phyloP scores from a whole-genome alignment of 495 filamentous ascomycete genomes.

The Penicillium lagena region DNA sequence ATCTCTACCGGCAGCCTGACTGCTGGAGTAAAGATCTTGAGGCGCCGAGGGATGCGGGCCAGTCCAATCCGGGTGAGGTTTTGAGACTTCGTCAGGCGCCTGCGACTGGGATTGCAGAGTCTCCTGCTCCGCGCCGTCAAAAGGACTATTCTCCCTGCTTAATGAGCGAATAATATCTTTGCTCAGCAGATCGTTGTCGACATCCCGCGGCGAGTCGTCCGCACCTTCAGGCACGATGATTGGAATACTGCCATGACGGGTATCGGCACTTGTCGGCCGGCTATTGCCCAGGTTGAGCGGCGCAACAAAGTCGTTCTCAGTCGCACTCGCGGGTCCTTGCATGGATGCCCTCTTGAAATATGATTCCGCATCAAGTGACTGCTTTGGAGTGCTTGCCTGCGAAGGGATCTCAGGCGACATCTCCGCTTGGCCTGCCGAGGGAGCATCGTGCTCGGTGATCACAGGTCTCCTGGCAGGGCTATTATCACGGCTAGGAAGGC shows the following conservation, averaged over 20 bases:
- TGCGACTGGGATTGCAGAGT: constrained; percentile 14
- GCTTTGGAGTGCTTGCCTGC: constrained; percentile 1
- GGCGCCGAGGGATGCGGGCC: constrained; percentile 7
- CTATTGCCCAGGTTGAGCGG: constrained; percentile 29
- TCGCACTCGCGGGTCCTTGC: constrained; percentile 20
- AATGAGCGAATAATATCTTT: constrained; percentile 80
- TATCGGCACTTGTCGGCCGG: constrained; percentile 8
- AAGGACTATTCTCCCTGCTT: constrained; percentile 42
- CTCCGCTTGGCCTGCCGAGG: constrained; percentile 36
- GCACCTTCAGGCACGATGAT: constrained; percentile 50
- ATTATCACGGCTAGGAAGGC: constrained; percentile 54
- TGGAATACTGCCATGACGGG: constrained; percentile 26
- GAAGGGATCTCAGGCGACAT: constrained; percentile 15
- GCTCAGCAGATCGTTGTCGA: constrained; percentile 69
- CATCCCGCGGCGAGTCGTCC: constrained; percentile 49
- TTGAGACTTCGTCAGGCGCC: constrained; percentile 27
- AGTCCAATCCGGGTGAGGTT: constrained; percentile 11
- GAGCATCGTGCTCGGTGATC: constrained; percentile 36
- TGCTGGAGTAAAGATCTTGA: constrained; percentile 12
- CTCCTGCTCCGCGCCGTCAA: constrained; percentile 23
- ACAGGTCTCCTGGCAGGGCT: constrained; percentile 55
- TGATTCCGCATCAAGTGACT: not conserved
- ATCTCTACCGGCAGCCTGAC: constrained; percentile 3
- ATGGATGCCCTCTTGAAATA: constrained; percentile 1
- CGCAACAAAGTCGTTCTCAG: constrained; percentile 35